These are phyloP conservation scores for Nigrospora sphaerica DNA, from an alignment of 2,329 filamentous ascomycete genomes.

Conservation along the genomic window DNA sequence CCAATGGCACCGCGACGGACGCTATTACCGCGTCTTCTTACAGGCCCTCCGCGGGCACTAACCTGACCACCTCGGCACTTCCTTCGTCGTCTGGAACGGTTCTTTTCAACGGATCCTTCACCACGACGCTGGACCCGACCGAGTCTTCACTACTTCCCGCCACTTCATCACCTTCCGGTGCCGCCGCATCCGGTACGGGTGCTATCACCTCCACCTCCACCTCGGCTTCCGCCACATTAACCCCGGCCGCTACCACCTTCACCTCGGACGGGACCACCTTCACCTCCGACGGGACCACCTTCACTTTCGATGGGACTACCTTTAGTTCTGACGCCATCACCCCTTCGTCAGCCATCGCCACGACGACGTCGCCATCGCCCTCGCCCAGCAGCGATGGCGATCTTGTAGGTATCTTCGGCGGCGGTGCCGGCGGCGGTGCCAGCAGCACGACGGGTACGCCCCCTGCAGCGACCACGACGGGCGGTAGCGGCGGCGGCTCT, in stretches of 20 bases:
- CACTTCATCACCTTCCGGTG: slow-evolving; percentile 3
- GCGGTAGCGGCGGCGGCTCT: slow-evolving; percentile 7
- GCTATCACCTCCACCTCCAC: slow-evolving; percentile 11
- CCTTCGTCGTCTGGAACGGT: slow-evolving; percentile 7
- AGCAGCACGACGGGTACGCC: slow-evolving; percentile 11
- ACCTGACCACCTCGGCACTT: slow-evolving; percentile 7
- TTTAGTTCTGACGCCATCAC: background rate
- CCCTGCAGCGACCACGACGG: slow-evolving; percentile 14
- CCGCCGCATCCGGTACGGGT: slow-evolving; percentile 6
- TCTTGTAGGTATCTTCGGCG: slow-evolving; percentile 6
- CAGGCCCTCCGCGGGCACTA: slow-evolving; percentile 1
- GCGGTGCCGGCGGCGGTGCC: slow-evolving; percentile 11
- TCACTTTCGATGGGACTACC: background rate
- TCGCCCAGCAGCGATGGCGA: slow-evolving; percentile 4
- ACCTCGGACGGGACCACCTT: slow-evolving; percentile 1
- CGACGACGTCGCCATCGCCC: slow-evolving; percentile 5
- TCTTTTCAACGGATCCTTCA: slow-evolving; percentile 6
- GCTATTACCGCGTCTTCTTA: background rate
- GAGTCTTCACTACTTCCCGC: slow-evolving; percentile 4
- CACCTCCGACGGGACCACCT: background rate
- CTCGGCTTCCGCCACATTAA: background rate
- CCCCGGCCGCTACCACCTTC: slow-evolving; percentile 7
- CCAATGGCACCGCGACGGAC: slow-evolving; percentile 2
- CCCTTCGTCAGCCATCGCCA: background rate
- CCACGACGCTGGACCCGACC: slow-evolving; percentile 5